These are phyloP conservation scores for Hypoxylon cercidicola DNA, from an alignment of 495 filamentous ascomycete genomes.

Conservation along the genomic window DNA sequence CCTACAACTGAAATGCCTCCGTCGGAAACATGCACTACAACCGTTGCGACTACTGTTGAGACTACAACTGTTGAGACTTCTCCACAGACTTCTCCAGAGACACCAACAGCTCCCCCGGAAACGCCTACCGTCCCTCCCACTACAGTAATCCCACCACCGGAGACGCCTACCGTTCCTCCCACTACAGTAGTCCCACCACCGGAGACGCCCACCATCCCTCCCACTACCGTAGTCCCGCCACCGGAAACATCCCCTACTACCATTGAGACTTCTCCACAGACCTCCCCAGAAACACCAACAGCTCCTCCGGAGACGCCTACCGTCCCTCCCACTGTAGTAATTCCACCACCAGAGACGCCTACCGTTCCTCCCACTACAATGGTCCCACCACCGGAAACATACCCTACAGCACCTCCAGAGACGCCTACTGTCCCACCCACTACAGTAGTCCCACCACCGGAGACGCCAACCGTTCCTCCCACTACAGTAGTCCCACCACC, in stretches of 20 bases:
- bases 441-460: constrained; percentile 5
- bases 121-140: constrained; percentile 6
- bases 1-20: not conserved
- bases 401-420: not conserved
- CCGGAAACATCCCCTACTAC: constrained; percentile 12
- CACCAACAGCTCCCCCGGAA: not conserved
- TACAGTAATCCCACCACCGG: constrained; percentile 1
- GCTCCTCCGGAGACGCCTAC: not conserved
- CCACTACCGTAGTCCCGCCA: not conserved
- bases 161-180: not conserved
- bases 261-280: too few relatives aligned
- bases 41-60: too few relatives aligned
- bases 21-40: not conserved
- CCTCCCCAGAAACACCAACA: too few relatives aligned
- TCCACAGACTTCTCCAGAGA: not conserved
- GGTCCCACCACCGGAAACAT: not conserved
- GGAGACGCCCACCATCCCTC: constrained; percentile 1
- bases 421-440: constrained; percentile 1
- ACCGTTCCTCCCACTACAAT: not conserved
- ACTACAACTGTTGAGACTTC: too few relatives aligned
- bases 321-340: too few relatives aligned
- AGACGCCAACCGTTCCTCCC: constrained; percentile 4
- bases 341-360: too few relatives aligned
- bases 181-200: not conserved
- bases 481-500: constrained; percentile 4